phyloP scores from a whole-genome alignment of 2,329 filamentous ascomycete genomes.

The Fusarium nelsonii region DNA sequence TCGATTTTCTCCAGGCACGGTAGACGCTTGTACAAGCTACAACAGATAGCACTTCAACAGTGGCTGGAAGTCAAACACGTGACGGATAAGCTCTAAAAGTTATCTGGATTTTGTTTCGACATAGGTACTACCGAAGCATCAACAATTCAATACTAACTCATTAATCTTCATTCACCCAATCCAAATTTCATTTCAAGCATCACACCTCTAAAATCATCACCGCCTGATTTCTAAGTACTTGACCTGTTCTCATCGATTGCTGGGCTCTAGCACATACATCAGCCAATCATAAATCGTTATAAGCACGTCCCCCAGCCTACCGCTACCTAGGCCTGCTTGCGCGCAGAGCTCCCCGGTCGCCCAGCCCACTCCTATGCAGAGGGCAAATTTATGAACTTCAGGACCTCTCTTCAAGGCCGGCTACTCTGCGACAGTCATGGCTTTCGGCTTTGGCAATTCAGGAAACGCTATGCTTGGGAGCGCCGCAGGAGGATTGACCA shows the following conservation, averaged over 20 bases:
- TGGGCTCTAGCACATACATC: slow-evolving; percentile 16
- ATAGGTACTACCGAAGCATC: slow-evolving; percentile 10
- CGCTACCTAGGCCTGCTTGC: slow-evolving; percentile 32
- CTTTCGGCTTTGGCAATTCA: slow-evolving; percentile 71
- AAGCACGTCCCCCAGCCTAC: slow-evolving; percentile 46
- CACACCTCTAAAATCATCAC: slow-evolving; percentile 3
- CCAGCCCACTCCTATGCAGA: slow-evolving; percentile 43
- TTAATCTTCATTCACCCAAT: not conserved
- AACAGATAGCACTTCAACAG: slow-evolving; percentile 1
- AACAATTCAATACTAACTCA: not conserved
- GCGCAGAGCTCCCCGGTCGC: slow-evolving; percentile 40
- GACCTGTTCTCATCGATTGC: slow-evolving; percentile 10
- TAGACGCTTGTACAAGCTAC: not conserved
- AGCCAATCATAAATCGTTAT: slow-evolving; percentile 41
- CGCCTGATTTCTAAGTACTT: slow-evolving; percentile 13
- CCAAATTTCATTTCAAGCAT: not conserved
- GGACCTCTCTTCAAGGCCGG: slow-evolving; percentile 48
- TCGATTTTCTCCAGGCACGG: not conserved
- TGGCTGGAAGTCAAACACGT: slow-evolving; percentile 46
- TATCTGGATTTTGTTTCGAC: slow-evolving; percentile 1
- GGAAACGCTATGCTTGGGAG: slow-evolving; percentile 59
- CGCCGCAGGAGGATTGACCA: slow-evolving; percentile 53
- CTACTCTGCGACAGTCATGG: slow-evolving; percentile 65
- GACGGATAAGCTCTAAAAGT: slow-evolving; percentile 45
- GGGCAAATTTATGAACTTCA: slow-evolving; percentile 48